Percentiles rank a stretch among this genome's conserved stretches.
These are phyloP conservation scores for Cordia subcordata DNA, from an alignment of 257 asterid species.

Conservation along the genomic window DNA sequence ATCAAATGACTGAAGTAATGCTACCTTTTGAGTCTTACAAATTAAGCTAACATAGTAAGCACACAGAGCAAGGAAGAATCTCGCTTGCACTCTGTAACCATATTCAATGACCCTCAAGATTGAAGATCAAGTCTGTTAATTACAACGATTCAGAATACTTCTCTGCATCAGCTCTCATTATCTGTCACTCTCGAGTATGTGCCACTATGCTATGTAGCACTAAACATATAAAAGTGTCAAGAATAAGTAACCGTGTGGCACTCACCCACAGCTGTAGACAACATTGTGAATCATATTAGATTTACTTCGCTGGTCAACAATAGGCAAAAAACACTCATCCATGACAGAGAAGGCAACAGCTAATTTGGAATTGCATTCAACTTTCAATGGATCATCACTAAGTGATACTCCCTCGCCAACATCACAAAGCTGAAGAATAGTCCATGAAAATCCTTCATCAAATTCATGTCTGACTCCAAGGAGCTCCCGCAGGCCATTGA, in stretches of 20 bases:
- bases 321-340: constrained; percentile 65
- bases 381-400: constrained; percentile 27
- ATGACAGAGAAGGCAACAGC: constrained; percentile 58
- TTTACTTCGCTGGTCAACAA: constrained; percentile 59
- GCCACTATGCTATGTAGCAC: too few relatives aligned
- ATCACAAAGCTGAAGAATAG: constrained; percentile 55
- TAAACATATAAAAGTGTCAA: too few relatives aligned
- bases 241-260: not conserved
- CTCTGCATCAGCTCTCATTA: not conserved
- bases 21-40: too few relatives aligned
- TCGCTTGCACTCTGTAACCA: too few relatives aligned
- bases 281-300: constrained; percentile 57
- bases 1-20: too few relatives aligned
- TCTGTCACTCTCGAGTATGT: too few relatives aligned
- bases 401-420: constrained; percentile 32
- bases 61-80: too few relatives aligned
- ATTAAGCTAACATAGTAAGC: too few relatives aligned
- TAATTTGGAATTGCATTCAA: constrained; percentile 54
- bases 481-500: constrained; percentile 56
- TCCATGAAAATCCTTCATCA: constrained; percentile 70
- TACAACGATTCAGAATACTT: not conserved
- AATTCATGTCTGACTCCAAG: constrained; percentile 68
- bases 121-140: not conserved
- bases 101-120: too few relatives aligned
- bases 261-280: constrained; percentile 65